phyloP scores from a whole-genome alignment of 306 rosid genomes.

The Prunus fruticosa region DNA sequence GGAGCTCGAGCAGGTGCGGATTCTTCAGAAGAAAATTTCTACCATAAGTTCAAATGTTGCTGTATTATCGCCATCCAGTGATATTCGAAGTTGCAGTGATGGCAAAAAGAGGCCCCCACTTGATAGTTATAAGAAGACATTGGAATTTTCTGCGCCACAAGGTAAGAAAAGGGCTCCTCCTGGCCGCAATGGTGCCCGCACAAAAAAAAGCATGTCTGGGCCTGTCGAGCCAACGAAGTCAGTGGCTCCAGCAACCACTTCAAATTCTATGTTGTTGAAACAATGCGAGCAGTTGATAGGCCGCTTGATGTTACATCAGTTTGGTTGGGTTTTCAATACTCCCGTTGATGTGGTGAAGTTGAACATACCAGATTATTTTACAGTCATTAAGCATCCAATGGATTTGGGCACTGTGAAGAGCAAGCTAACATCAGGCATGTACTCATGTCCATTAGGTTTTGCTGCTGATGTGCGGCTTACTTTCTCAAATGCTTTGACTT shows the following conservation, averaged over 20 bases:
- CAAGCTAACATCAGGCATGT: slow-evolving; percentile 54
- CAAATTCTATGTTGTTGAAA: slow-evolving; percentile 55
- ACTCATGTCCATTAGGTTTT: slow-evolving; percentile 58
- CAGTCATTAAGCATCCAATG: slow-evolving; percentile 90
- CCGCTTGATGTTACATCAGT: slow-evolving; percentile 53
- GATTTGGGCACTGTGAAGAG: slow-evolving; percentile 85
- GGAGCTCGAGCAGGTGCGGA: slow-evolving; percentile 77
- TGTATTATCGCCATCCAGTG: slow-evolving; percentile 58
- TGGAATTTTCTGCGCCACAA: slow-evolving; percentile 36
- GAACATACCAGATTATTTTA: slow-evolving; percentile 87
- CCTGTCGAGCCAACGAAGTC: slow-evolving; percentile 44
- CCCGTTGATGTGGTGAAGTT: slow-evolving; percentile 82
- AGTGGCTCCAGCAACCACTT: slow-evolving; percentile 30
- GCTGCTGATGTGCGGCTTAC: slow-evolving; percentile 86
- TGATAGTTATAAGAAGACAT: slow-evolving; percentile 36
- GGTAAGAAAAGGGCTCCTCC: slow-evolving; percentile 58
- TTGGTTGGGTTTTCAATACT: slow-evolving; percentile 65
- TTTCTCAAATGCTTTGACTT: slow-evolving; percentile 80
- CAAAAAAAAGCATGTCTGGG: slow-evolving; percentile 41
- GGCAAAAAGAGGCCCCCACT: slow-evolving; percentile 57
- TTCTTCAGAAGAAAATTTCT: slow-evolving; percentile 57
- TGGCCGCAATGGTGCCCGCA: slow-evolving; percentile 58
- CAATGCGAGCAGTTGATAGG: slow-evolving; percentile 55
- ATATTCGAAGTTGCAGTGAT: slow-evolving; percentile 58
- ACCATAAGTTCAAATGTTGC: slow-evolving; percentile 30